phyloP scores from a whole-genome alignment of 305 asterid species.

The Ilex paraguariensis region DNA sequence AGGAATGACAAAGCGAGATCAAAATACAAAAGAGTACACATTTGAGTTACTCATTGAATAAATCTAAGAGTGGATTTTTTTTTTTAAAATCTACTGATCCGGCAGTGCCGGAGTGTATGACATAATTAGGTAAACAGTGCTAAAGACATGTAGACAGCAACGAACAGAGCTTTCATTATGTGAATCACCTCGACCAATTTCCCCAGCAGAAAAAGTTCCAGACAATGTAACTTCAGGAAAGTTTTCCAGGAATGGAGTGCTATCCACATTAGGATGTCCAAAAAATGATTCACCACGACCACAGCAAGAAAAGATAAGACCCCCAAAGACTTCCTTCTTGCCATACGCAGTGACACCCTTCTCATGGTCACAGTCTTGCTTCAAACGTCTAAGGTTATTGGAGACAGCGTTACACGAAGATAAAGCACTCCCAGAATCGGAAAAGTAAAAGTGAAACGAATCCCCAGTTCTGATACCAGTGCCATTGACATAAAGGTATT shows the following conservation, averaged over 20 bases:
- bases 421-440: conserved; percentile 54
- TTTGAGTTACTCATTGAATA: too few species aligned
- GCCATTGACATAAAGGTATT: conserved; percentile 58
- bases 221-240: conserved; percentile 63
- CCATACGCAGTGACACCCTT: not conserved
- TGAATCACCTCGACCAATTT: conserved; percentile 48
- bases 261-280: conserved; percentile 43
- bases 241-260: conserved; percentile 57
- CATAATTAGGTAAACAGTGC: conserved; percentile 59
- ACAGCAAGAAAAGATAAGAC: conserved; percentile 64
- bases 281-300: conserved; percentile 67
- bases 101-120: conserved; percentile 47
- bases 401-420: conserved; percentile 37
- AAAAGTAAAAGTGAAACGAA: conserved; percentile 50
- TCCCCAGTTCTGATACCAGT: conserved; percentile 75
- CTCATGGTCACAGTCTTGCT: conserved; percentile 20
- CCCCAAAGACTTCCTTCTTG: conserved; percentile 58
- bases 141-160: conserved; percentile 53
- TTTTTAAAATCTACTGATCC: too few species aligned
- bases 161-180: conserved; percentile 30
- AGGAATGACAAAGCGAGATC: too few species aligned
- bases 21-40: too few species aligned
- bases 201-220: conserved; percentile 75
- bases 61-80: too few species aligned
- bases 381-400: conserved; percentile 36